Evolutionary conservation across 1,284 basidiomycete species (phyloP).

Genomic region (Tilletiaria anomala): DNA sequence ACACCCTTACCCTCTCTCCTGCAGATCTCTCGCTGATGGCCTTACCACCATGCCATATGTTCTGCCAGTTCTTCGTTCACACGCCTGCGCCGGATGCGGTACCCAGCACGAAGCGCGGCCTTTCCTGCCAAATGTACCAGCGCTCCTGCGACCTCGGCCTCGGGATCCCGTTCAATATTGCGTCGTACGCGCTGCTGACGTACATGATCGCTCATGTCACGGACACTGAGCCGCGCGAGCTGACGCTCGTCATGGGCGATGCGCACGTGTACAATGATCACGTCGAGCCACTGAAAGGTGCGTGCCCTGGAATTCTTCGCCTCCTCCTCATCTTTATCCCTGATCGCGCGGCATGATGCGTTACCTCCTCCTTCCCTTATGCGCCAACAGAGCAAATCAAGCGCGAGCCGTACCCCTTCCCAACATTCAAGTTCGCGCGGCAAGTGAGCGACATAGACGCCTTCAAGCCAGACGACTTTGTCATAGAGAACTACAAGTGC

Average conservation of each 20-base stretch:
- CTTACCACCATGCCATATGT: slow-evolving; percentile 91
- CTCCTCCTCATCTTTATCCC: too few species aligned
- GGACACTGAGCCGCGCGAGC: slow-evolving; percentile 66
- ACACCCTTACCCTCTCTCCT: not conserved
- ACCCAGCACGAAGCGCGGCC: slow-evolving; percentile 11
- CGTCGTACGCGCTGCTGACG: slow-evolving; percentile 86
- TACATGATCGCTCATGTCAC: slow-evolving; percentile 93
- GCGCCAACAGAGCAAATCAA: slow-evolving; percentile 51
- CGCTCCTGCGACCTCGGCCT: slow-evolving; percentile 92
- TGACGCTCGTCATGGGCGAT: slow-evolving; percentile 82
- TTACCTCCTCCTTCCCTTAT: not conserved
- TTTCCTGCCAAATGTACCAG: slow-evolving; percentile 95
- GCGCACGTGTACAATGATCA: slow-evolving; percentile 94
- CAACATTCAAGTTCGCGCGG: slow-evolving; percentile 56
- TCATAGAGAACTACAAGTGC: slow-evolving; percentile 72
- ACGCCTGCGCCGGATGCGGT: slow-evolving; percentile 46
- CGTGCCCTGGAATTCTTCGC: not conserved
- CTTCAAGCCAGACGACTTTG: slow-evolving; percentile 66
- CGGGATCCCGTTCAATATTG: slow-evolving; percentile 90
- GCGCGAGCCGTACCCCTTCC: slow-evolving; percentile 67
- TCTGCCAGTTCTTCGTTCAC: slow-evolving; percentile 97
- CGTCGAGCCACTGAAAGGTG: slow-evolving; percentile 59
- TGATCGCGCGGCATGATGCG: not conserved
- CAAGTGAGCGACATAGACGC: slow-evolving; percentile 62
- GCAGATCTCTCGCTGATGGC: slow-evolving; percentile 85